Base-by-base conservation (phyloP, 2,329 filamentous ascomycete genomes). In the Aureobasidium subglaciale region DNA sequence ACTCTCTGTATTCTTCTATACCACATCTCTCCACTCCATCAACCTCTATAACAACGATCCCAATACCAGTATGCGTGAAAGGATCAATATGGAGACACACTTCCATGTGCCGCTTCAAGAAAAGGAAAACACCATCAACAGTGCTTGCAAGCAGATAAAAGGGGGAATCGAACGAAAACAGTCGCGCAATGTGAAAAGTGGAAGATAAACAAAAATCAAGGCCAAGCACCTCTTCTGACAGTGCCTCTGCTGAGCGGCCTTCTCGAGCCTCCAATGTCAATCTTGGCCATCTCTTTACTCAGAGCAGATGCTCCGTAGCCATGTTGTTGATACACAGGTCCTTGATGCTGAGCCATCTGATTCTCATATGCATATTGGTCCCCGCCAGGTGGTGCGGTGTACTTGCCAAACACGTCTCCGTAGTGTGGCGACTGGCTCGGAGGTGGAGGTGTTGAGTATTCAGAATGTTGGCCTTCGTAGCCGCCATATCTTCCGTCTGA, bases 211-310 rank as follows among this genome's bases (percentile, higher is more conserved):
- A 25, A 35, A 7, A 25, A 34, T 43, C 38, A 54, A 15, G 50
- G 50, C 37, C 38, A 54, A 42, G 50, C 50, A 27, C 50, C 38
- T 20, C 50, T 18, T 25, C 49, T 42, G 5, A 54, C 50, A 18
- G 50, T 54, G 27, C 50, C 50, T 11, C 50, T 34, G 13, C 50
- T 54, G 13, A 35, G 13, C 15, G 50, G 50, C 4, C 50, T 37
- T 13, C 50, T 42, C 6, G 50, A 54, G 24, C 65, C 63, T 11
- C 74, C 72, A 59, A 77, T 70, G 59, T 77, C 74, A 59, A 76
- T 75, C 60, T 67, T 71, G 59, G 69, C 83, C 76, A 91, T 80
- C 71, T 91, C 87, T 60, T 88, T 77, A 69, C 86, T 79, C 52
- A 91, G 71, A 18, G 85, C 81, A 77, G 76, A 59, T 81, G 75